Evolutionary conservation across 805 yeast species (phyloP).

Genomic region (Wickerhamomyces silvicola): DNA sequence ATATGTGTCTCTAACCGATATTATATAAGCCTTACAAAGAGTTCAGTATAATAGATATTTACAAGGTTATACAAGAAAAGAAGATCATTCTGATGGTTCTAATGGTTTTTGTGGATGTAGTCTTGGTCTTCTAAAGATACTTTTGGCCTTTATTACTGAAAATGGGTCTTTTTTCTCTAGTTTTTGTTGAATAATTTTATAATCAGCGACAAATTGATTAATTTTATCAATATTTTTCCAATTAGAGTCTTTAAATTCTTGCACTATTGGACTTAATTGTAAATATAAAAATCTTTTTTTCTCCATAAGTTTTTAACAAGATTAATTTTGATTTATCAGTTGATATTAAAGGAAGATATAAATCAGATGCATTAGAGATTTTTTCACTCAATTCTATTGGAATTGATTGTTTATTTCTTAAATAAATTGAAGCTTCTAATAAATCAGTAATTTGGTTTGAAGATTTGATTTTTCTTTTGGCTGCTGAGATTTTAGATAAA

Average conservation of each 20-base stretch:
- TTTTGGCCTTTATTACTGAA: conserved; percentile 3
- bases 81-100: conserved; percentile 1
- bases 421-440: conserved; percentile 12
- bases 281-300: conserved; percentile 18
- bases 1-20: too few species aligned
- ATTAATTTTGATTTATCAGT: neutral
- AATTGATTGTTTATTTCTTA: conserved; percentile 6
- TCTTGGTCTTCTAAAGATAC: conserved; percentile 10
- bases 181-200: conserved; percentile 6
- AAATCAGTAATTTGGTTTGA: conserved; percentile 11
- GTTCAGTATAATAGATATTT: too few species aligned
- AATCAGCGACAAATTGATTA: conserved; percentile 5
- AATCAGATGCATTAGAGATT: conserved; percentile 3
- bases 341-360: neutral
- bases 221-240: neutral
- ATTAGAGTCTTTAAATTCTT: conserved; percentile 4
- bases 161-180: conserved; percentile 4
- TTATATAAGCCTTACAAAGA: too few species aligned
- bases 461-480: conserved; percentile 6
- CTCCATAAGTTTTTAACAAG: too few species aligned
- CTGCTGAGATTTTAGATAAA: conserved; percentile 9
- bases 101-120: conserved; percentile 1
- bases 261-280: conserved; percentile 16
- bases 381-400: conserved; percentile 8
- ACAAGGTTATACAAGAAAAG: too few species aligned